Conservation (phyloP, 2,329 filamentous ascomycete species). For the Aureobasidium subglaciale region DNA sequence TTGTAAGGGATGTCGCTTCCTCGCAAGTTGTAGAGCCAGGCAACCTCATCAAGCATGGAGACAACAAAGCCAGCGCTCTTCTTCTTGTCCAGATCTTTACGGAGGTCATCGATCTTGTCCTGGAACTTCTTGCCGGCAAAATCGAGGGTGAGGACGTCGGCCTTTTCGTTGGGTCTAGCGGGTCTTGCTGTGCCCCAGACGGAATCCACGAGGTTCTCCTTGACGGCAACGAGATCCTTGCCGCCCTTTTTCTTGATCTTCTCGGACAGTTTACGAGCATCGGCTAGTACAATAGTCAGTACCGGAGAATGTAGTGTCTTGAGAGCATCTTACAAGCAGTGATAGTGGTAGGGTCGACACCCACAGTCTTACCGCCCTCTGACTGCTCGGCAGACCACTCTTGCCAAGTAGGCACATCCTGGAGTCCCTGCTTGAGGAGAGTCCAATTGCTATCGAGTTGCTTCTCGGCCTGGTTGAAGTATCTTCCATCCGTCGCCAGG, state of each 20-base stretch:
- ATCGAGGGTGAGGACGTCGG: conserved; percentile 63
- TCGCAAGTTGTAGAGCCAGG: conserved; percentile 96
- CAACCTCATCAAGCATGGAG: conserved; percentile 92
- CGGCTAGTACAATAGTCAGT: conserved; percentile 29
- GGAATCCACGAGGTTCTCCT: conserved; percentile 79
- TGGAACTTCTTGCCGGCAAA: conserved; percentile 77
- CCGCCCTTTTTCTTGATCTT: conserved; percentile 84
- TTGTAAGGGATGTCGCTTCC: conserved; percentile 96
- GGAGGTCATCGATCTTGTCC: conserved; percentile 75
- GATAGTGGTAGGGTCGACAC: conserved; percentile 83
- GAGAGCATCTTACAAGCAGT: conserved; percentile 50
- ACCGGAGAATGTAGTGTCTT: conserved; percentile 33
- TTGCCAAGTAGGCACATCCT: conserved; percentile 94
- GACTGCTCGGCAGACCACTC: conserved; percentile 87
- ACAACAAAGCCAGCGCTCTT: conserved; percentile 81
- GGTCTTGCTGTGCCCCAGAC: conserved; percentile 79
- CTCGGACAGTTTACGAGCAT: conserved; percentile 69
- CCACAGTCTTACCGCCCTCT: conserved; percentile 79
- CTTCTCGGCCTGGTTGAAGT: conserved; percentile 92
- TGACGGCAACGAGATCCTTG: conserved; percentile 64
- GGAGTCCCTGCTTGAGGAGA: conserved; percentile 84
- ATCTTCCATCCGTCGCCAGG: conserved; percentile 88
- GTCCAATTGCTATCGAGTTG: conserved; percentile 90
- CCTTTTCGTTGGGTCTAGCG: conserved; percentile 64
- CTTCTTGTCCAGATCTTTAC: conserved; percentile 88